Conservation (phyloP, 176 grass and related monocot genomes). For the Bromus sterilis region DNA sequence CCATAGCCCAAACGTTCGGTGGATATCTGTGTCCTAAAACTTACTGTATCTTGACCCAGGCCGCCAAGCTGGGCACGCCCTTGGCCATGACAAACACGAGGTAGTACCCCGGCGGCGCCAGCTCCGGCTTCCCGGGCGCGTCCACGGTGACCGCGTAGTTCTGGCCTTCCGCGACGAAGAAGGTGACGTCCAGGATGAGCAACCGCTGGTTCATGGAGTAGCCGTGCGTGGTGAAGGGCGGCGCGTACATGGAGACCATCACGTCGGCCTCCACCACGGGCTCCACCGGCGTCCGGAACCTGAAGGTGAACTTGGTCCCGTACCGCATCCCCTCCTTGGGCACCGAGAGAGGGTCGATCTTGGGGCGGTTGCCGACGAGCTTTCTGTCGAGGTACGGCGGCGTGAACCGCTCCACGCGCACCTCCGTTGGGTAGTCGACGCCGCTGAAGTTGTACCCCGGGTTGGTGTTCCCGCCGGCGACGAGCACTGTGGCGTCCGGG, state of each 20-base stretch:
- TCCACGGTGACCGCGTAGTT: constrained; percentile 9
- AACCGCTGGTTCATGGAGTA: constrained; percentile 52
- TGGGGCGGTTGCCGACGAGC: constrained; percentile 7
- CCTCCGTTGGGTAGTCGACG: constrained; percentile 66
- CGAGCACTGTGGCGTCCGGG: constrained; percentile 71
- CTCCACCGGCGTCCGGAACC: constrained; percentile 16
- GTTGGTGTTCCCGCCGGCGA: constrained; percentile 83
- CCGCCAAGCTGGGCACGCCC: constrained; percentile 47
- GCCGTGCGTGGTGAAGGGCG: constrained; percentile 11
- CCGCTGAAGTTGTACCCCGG: constrained; percentile 55
- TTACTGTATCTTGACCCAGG: constrained; percentile 56
- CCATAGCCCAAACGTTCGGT: too few relatives aligned
- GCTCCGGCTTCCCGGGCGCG: constrained; percentile 37
- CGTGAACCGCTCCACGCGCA: constrained; percentile 67
- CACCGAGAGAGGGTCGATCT: constrained; percentile 18
- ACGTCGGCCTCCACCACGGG: constrained; percentile 32
- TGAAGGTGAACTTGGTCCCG: constrained; percentile 27
- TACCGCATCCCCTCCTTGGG: constrained; percentile 30
- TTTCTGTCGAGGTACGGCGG: constrained; percentile 59
- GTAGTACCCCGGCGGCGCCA: constrained; percentile 74
- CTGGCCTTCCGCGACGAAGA: not conserved
- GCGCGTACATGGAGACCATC: constrained; percentile 82
- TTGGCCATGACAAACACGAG: constrained; percentile 46
- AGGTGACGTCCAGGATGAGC: constrained; percentile 34
- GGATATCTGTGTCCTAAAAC: too few relatives aligned